Evolutionary conservation across 2,329 filamentous ascomycete species (phyloP), one percentile per base, ranked within the genome.

Genomic region (Phyllosticta capitalensis): DNA sequence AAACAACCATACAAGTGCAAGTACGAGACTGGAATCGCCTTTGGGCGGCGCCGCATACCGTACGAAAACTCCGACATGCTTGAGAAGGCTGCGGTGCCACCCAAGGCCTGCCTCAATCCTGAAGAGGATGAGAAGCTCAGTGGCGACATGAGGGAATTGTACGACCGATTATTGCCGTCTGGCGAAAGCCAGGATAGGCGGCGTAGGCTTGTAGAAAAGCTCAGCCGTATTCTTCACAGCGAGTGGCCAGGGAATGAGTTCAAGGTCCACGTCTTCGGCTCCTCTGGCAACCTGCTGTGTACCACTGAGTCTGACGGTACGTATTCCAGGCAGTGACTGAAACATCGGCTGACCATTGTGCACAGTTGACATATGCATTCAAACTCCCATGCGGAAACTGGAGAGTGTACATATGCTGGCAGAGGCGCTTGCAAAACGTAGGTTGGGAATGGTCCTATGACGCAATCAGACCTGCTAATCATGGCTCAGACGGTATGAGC

Each of bases 361-460:
- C 12, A 28, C 62, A 96, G 92, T 99, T 71, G 94, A 99, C 72
- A 92, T 99, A 59, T 99, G 94, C 77, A 96, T 99, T 69, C 95
- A 91, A 53, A 97, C 94, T 20, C 80, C 89, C 53, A 91, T 88
- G 83, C 94, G 87, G 70, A 88, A 89, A 67, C 76, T 97, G 69
- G 91, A 96, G 72, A 87, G 85, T 61, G 91, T 97, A 67, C 96
- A 95, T 77, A 85, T 89, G 72, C 85, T 99, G 70, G 92, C 94
- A 55, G 88, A 91, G 64, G 83, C 94, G 58, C 80, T 99, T 54
- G 87, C 89, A 55, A 89, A 85, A 73, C 86, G 92, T 96, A 86
- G 68, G 90, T 77, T 61, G 9, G 22, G 49, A 26, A 17, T 26
- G 12, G 12, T 9, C 26, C 14, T 21, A 53, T n/a, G 17, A n/a